Evolutionary conservation across 352 stramenopile genomes (phyloP).

Genomic region (Peronospora destructor): DNA sequence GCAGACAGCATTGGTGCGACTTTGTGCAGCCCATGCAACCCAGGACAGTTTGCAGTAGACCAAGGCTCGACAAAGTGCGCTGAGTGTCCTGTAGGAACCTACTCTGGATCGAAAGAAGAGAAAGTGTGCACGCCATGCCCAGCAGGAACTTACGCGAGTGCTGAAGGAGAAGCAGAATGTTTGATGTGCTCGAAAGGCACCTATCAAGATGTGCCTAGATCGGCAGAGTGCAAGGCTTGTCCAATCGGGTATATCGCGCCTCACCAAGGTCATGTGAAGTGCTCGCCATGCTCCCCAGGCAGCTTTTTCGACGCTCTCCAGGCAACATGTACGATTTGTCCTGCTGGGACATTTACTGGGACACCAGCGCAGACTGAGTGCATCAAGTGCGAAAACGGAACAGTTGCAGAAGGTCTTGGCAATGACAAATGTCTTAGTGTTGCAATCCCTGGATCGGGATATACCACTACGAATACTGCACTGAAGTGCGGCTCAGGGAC

Average conservation of each 20-base stretch:
- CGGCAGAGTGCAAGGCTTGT: conserved; percentile 29
- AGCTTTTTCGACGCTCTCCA: conserved; percentile 30
- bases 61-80: conserved; percentile 24
- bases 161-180: conserved; percentile 39
- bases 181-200: conserved; percentile 34
- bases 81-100: conserved; percentile 28
- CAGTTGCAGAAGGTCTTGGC: conserved; percentile 28
- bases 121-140: conserved; percentile 16
- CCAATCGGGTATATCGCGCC: conserved; percentile 34
- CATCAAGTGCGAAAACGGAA: conserved; percentile 25
- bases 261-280: conserved; percentile 29
- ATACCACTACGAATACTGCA: not conserved
- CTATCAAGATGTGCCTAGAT: conserved; percentile 33
- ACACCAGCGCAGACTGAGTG: conserved; percentile 24
- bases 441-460: conserved; percentile 20
- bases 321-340: conserved; percentile 32
- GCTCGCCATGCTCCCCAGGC: conserved; percentile 32
- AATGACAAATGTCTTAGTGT: conserved; percentile 20
- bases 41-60: conserved; percentile 31
- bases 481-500: conserved; percentile 30
- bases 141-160: conserved; percentile 28
- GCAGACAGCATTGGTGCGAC: conserved; percentile 18
- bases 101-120: conserved; percentile 15
- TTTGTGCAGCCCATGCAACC: conserved; percentile 35
- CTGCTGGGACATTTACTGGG: conserved; percentile 29